Base-by-base conservation (phyloP, 2,329 filamentous ascomycete species). In the Nemania abortiva region DNA sequence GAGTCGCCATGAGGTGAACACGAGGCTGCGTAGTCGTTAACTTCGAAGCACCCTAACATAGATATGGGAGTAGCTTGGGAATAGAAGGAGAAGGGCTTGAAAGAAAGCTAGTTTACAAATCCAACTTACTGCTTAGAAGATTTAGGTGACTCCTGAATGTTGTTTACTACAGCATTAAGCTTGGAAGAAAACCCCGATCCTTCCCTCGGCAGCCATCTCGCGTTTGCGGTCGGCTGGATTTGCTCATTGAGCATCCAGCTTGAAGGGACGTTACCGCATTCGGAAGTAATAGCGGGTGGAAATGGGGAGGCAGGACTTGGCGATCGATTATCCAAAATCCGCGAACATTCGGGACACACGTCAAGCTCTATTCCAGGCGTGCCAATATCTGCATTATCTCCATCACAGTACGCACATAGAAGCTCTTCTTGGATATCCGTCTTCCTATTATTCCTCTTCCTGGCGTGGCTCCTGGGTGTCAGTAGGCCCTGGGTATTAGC, bases 81-180 rank as follows among this genome's bases (percentile, higher is more conserved):
- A n/a, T n/a, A n/a, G n/a, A n/a, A n/a, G n/a, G n/a, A n/a, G n/a
- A n/a, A n/a, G n/a, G n/a, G n/a, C n/a, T n/a, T n/a, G n/a, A n/a
- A n/a, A n/a, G n/a, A n/a, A n/a, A n/a, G n/a, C n/a, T n/a, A n/a
- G n/a, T n/a, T n/a, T n/a, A n/a, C n/a, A n/a, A n/a, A n/a, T n/a
- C n/a, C n/a, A 34, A 64, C 61, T 57, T 3, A 57, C 61, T 64
- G 31, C 47, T 64, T 64, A 1, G 61, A 64, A 27, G 24, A n/a
- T 18, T 3, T 20, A 22, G 39, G 53, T 1, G 61, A 20, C 27
- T 11, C 4, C 34, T 49, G 52, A 15, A 64, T 64, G 20, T 50
- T 64, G 52, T 49, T 13, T 18, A 64, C 29, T 1, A 64, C 61
- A 22, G 53, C 24, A 57, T 57, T 57, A 24, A 64, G 52, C 37